Base-by-base conservation (phyloP, 129 eudicot species). In the Centrapalus pauciflorus region DNA sequence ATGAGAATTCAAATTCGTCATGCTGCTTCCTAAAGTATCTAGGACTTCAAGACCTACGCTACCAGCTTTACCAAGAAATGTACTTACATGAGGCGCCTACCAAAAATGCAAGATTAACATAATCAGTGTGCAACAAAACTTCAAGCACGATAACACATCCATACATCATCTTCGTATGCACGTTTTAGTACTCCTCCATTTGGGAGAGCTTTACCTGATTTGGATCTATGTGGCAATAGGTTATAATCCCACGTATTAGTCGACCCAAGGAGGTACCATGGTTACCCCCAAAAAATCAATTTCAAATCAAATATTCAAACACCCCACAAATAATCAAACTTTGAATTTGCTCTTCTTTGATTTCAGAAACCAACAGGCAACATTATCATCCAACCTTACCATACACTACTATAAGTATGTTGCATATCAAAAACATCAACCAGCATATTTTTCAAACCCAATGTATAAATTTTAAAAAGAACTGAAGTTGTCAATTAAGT, bases 11-110 rank as follows among this genome's bases (percentile, higher is more conserved):
- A 87, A 79, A 71, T 84, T 88, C 45, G 96, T 34, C 96, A 93
- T 78, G 80, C 96, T 89, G 66, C 98, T 93, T 30, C 96, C 96
- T 2, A 93, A 75, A 26, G 90, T 83, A 60, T 93, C 98, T 3
- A 86, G 71, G 16, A 88, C 96, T 58, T 90, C 95, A 25, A 90
- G 82, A 24, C 95, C 89, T 11, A 81, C 92, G 29, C 55, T 79
- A 45, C 97, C 87, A 25, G 95, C 95, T 76, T 87, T 93, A 43
- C 98, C 96, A 30, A 88, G 89, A 80, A 88, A 82, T 28, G 95
- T 87, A 63, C 89, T 79, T 73, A 67, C 74, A 54, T 86, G 96
- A 71, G 95, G 87, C 11, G 72, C 82, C 97, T 87, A 57, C 10
- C 61, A 68, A 48, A n/a, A 76, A 72, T 45, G 49, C 43, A 76